phyloP scores from a whole-genome alignment of 805 yeast species.

The Wickerhamomyces bisporus region DNA sequence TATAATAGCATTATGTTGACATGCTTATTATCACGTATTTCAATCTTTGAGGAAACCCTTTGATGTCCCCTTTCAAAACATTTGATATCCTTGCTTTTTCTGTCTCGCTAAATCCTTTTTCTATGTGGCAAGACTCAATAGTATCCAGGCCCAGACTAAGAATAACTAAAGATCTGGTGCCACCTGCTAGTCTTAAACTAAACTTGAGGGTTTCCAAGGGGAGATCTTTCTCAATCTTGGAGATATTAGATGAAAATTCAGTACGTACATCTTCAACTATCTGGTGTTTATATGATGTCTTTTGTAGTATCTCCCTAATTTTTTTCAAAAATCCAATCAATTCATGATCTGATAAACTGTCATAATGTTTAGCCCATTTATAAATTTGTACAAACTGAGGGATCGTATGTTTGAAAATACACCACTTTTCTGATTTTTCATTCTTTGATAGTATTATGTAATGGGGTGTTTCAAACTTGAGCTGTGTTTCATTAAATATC shows the following conservation, averaged over 20 bases:
- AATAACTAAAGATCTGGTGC: conserved; percentile 5
- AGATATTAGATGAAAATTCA: conserved; percentile 6
- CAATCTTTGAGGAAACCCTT: conserved; percentile 10
- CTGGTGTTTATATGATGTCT: conserved; percentile 18
- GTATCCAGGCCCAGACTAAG: conserved; percentile 12
- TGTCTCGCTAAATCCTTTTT: conserved; percentile 16
- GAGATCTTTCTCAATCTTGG: conserved; percentile 17
- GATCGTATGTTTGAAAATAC: conserved; percentile 31
- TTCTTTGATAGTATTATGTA: conserved; percentile 30
- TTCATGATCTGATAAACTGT: conserved; percentile 12
- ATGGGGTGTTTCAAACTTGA: conserved; percentile 29
- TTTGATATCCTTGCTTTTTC: conserved; percentile 17
- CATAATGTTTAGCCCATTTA: conserved; percentile 13
- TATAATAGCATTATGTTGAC: conserved; percentile 1
- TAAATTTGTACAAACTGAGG: conserved; percentile 24
- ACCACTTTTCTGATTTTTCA: conserved; percentile 26
- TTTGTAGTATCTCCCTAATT: conserved; percentile 12
- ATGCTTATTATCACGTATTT: conserved; percentile 15
- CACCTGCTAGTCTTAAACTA: conserved; percentile 8
- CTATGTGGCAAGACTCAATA: conserved; percentile 14
- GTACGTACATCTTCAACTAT: conserved; percentile 10
- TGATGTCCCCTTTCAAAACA: conserved; percentile 17
- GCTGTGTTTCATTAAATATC: conserved; percentile 24
- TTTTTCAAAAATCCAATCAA: conserved; percentile 11
- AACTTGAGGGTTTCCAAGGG: conserved; percentile 16